Conservation (phyloP, 1,284 basidiomycete genomes). For the Tausonia pullulans region DNA sequence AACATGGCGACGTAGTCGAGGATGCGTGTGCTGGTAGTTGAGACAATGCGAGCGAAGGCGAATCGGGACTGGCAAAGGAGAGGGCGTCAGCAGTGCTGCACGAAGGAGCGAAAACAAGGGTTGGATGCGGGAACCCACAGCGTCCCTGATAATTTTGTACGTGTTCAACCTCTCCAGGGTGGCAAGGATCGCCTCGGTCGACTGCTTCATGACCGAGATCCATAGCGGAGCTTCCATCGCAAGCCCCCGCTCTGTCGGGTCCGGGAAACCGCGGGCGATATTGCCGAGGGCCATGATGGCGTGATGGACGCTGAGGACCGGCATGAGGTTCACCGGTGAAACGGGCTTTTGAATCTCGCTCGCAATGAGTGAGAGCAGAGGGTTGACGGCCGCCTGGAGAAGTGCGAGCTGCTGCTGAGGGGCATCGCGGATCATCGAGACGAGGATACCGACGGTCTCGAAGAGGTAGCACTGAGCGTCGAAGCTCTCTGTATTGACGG, state of each 20-base stretch:
- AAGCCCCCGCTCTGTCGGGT: constrained; percentile 58
- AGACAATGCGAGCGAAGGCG: constrained; percentile 86
- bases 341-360: constrained; percentile 49
- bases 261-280: constrained; percentile 93
- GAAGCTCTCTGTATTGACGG: constrained; percentile 53
- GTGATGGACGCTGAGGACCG: constrained; percentile 86
- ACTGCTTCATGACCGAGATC: constrained; percentile 70
- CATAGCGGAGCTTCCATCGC: constrained; percentile 58
- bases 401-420: constrained; percentile 62
- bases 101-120: not conserved
- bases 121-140: constrained; percentile 45
- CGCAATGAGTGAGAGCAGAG: constrained; percentile 67
- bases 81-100: not conserved
- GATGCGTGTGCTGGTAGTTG: constrained; percentile 67
- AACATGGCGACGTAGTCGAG: constrained; percentile 39
- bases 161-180: constrained; percentile 80
- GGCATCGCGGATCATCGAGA: constrained; percentile 54
- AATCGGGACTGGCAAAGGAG: constrained; percentile 58
- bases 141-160: constrained; percentile 80
- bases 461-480: constrained; percentile 92
- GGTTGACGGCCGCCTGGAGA: constrained; percentile 66
- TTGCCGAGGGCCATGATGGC: constrained; percentile 89
- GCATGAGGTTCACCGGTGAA: constrained; percentile 48
- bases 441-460: constrained; percentile 77
- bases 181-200: constrained; percentile 80